phyloP scores from a whole-genome alignment of 495 filamentous ascomycete genomes.

The Penicillium mononematosum region DNA sequence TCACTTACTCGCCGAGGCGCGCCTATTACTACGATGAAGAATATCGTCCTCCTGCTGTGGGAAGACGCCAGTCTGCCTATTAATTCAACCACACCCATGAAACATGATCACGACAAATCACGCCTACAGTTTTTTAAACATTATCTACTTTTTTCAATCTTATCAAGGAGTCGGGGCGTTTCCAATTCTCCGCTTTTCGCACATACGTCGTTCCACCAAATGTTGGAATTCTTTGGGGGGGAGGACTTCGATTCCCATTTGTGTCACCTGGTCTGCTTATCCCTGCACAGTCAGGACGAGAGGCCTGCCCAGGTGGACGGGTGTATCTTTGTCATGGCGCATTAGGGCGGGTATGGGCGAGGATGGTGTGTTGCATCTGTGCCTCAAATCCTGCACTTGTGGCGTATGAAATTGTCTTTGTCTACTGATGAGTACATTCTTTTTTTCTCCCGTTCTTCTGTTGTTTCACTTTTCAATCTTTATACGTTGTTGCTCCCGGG shows the following conservation, averaged over 20 bases:
- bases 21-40: constrained; percentile 23
- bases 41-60: constrained; percentile 19
- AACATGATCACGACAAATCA: constrained; percentile 21
- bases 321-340: constrained; percentile 13
- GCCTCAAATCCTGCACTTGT: constrained; percentile 9
- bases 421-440: neutral
- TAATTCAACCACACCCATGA: constrained; percentile 10
- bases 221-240: constrained; percentile 13
- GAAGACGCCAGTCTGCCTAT: constrained; percentile 30
- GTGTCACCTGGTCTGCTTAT: constrained; percentile 1
- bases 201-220: constrained; percentile 8
- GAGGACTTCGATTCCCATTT: neutral
- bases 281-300: neutral
- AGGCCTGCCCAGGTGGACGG: neutral
- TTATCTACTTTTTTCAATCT: constrained; percentile 4
- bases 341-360: constrained; percentile 9
- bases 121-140: constrained; percentile 13
- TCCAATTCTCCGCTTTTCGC: constrained; percentile 3
- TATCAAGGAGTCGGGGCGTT: constrained; percentile 6
- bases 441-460: neutral
- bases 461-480: constrained; percentile 3
- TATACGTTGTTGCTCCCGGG: constrained; percentile 5
- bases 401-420: constrained; percentile 17
- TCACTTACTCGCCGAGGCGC: constrained; percentile 14
- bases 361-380: constrained; percentile 15